These are phyloP conservation scores for Phytophthora megakarya DNA, from an alignment of 352 stramenopile species.

Conservation along the genomic window DNA sequence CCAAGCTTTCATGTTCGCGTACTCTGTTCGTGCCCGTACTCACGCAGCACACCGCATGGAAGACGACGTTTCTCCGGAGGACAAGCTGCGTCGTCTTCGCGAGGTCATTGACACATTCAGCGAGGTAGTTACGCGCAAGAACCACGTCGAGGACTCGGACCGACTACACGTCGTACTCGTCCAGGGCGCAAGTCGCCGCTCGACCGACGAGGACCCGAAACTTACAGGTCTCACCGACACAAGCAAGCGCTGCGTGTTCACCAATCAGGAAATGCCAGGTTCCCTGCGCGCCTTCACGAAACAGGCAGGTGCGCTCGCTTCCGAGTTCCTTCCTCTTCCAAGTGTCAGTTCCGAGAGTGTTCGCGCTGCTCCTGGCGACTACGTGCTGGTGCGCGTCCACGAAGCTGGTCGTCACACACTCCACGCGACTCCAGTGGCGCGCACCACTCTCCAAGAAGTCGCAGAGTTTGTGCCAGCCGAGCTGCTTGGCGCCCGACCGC, in stretches of 20 bases:
- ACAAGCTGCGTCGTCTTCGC: slow-evolving; percentile 95
- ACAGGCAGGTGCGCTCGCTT: slow-evolving; percentile 39
- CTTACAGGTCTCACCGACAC: slow-evolving; percentile 88
- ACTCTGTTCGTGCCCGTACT: slow-evolving; percentile 96
- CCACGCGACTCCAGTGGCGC: slow-evolving; percentile 78
- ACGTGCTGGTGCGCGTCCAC: slow-evolving; percentile 82
- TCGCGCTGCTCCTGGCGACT: slow-evolving; percentile 69
- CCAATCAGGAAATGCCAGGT: slow-evolving; percentile 54
- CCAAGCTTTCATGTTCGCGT: slow-evolving; percentile 99
- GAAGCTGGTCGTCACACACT: slow-evolving; percentile 85
- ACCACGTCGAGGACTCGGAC: slow-evolving; percentile 90
- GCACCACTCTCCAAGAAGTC: slow-evolving; percentile 75
- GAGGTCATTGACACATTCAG: slow-evolving; percentile 97
- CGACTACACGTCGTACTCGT: slow-evolving; percentile 96
- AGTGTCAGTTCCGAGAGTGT: slow-evolving; percentile 40
- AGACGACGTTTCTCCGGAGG: slow-evolving; percentile 94
- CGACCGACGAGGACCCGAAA: slow-evolving; percentile 68
- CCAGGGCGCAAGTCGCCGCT: slow-evolving; percentile 91
- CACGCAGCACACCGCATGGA: slow-evolving; percentile 94
- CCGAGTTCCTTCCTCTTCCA: slow-evolving; percentile 55
- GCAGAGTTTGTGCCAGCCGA: slow-evolving; percentile 50
- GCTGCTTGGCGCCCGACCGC: slow-evolving; percentile 61
- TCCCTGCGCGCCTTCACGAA: slow-evolving; percentile 56
- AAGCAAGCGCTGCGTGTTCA: slow-evolving; percentile 90
- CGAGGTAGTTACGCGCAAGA: slow-evolving; percentile 91